Base-by-base conservation (phyloP, 202 grass and related monocot genomes). In the Elaeis oleifera region DNA sequence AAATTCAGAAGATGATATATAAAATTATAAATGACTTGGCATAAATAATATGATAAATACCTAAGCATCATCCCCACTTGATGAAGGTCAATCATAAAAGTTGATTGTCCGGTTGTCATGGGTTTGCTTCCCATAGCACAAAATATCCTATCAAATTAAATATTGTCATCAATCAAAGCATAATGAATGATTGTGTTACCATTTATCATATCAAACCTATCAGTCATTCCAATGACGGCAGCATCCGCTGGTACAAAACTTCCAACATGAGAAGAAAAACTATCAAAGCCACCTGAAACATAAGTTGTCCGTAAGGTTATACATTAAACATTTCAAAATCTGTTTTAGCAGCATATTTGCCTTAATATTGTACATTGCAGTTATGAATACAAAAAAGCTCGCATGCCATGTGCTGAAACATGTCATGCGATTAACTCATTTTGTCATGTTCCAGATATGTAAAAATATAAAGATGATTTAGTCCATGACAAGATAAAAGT, bases 221-320 rank as follows among this genome's bases (percentile, higher is more conserved):
- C 91, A 51, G 81, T 85, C 71, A 96, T 80, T 32, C 87, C 91
- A 76, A 96, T 51, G 74, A 76, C 85, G 68, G 91, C 91, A 83
- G 81, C 90, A 78, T 96, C 87, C 83, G 91, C 91, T 65, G 87
- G 91, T 76, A 96, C 87, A 78, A 96, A 96, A 76, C 91, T 96
- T 85, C 91, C 91, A 48, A 90, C 83, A 69, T 96, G 91, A 80
- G 91, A 83, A 96, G 87, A 68, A 90, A 96, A 85, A 96, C 81
- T 51, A 96, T 72, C 79, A 90, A 89, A 63, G 91, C 87, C 74
- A 96, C 91, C 91, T 96, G 79, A 83, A 79, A 85, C 58, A 8
- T 44, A 44, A 44, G 36, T 44, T 11, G 52, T 71, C 61, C n/a
- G 56, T 25, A 73, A 59, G 7, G 17, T 60, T 28, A 31, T 28